Conservation (phyloP, 1,284 basidiomycete species). For the Dichomitus squalens region DNA sequence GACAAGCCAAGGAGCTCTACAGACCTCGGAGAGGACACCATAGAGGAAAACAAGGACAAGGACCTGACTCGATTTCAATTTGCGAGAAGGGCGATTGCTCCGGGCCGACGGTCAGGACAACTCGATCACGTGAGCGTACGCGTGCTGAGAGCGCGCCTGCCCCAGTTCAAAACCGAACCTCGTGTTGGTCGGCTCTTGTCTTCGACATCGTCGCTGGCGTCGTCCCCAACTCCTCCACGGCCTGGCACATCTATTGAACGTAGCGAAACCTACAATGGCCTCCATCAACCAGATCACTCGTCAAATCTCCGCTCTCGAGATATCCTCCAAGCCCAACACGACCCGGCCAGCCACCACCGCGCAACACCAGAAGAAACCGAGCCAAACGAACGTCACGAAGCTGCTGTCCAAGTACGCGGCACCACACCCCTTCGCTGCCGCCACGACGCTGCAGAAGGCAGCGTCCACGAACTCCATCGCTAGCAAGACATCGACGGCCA, state of each 20-base stretch:
- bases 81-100: not conserved
- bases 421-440: conserved; percentile 45
- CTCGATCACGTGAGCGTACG: conserved; percentile 23
- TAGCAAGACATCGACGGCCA: conserved; percentile 22
- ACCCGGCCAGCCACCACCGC: conserved; percentile 34
- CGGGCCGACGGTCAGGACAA: not conserved
- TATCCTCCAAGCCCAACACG: conserved; percentile 46
- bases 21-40: too few relatives aligned
- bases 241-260: not conserved
- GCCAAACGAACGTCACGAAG: conserved; percentile 61
- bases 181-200: conserved; percentile 6
- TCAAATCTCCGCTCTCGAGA: conserved; percentile 52
- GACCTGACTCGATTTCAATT: too few relatives aligned
- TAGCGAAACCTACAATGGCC: conserved; percentile 37
- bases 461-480: conserved; percentile 26
- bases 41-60: too few relatives aligned
- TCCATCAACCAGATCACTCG: conserved; percentile 47
- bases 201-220: conserved; percentile 20
- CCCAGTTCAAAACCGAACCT: conserved; percentile 24
- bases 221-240: not conserved
- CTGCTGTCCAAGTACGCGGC: conserved; percentile 68
- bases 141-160: conserved; percentile 11
- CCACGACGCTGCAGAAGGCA: conserved; percentile 26
- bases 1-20: too few relatives aligned
- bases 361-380: conserved; percentile 52